Conservation (phyloP, 192 early-diverging fungal genomes). For the Lobosporangium transversale region DNA sequence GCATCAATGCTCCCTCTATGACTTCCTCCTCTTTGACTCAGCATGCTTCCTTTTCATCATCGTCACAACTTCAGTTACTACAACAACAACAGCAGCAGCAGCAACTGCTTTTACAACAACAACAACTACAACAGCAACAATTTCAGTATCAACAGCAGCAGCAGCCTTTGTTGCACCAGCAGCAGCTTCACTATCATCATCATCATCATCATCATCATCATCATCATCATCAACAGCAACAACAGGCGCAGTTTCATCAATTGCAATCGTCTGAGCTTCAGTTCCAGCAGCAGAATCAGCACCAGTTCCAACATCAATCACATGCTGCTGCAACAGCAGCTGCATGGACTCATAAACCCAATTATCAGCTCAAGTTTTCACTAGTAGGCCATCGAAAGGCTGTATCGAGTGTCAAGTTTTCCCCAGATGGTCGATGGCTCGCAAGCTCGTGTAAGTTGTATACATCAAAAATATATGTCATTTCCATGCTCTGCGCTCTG, state of each 20-base stretch:
- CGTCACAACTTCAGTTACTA: neutral
- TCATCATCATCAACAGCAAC: neutral
- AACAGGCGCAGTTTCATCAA: neutral
- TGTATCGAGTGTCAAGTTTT: slow-evolving; percentile 96
- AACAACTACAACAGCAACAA: neutral
- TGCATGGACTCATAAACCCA: slow-evolving; percentile 62
- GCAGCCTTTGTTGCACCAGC: slow-evolving; percentile 1
- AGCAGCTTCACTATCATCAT: neutral
- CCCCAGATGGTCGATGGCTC: slow-evolving; percentile 97
- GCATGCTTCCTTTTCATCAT: neutral
- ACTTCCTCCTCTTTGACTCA: neutral
- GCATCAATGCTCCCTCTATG: neutral
- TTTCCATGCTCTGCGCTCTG: neutral
- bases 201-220: neutral
- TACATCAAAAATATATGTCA: neutral
- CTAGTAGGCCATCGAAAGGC: slow-evolving; percentile 95
- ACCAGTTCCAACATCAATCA: neutral
- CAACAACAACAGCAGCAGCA: neutral
- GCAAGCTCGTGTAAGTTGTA: slow-evolving; percentile 90
- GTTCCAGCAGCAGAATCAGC: slow-evolving; percentile 2
- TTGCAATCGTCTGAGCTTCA: neutral
- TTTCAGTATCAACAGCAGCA: neutral
- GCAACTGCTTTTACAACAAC: neutral
- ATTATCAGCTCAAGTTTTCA: slow-evolving; percentile 88
- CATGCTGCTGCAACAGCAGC: slow-evolving; percentile 8